Conservation (phyloP, 2,329 filamentous ascomycete genomes). For the Dothistroma pini region DNA sequence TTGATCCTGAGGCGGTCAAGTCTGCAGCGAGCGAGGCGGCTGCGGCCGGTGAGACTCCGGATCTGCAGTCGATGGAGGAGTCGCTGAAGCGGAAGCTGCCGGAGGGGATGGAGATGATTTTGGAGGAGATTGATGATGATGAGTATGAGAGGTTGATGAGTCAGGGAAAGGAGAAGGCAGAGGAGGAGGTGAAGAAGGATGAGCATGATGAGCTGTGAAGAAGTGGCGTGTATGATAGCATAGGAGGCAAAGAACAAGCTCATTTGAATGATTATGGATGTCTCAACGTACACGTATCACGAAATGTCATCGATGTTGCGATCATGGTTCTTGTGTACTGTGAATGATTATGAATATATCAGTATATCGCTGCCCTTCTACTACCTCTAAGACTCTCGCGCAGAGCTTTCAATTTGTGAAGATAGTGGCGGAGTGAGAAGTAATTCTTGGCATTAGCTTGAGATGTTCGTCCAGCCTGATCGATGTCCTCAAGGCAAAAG, state of each 20-base stretch:
- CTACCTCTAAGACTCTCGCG: no score
- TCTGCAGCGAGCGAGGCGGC: slow-evolving; percentile 15
- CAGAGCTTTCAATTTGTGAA: no score
- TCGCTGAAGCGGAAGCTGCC: slow-evolving; percentile 28
- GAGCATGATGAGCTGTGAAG: slow-evolving; percentile 32
- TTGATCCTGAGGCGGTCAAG: slow-evolving; percentile 17
- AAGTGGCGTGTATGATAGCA: not conserved
- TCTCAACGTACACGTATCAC: not conserved
- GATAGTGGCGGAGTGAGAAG: no score
- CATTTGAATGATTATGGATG: not conserved
- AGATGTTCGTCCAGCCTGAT: no score
- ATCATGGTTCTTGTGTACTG: no score
- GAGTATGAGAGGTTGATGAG: slow-evolving; percentile 33
- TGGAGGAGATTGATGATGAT: slow-evolving; percentile 36
- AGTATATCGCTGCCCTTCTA: no score
- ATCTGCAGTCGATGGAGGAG: slow-evolving; percentile 22
- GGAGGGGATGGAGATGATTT: slow-evolving; percentile 32
- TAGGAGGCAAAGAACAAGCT: not conserved
- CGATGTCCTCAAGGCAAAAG: no score
- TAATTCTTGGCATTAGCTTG: no score
- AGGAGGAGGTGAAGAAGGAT: slow-evolving; percentile 9
- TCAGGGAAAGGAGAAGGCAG: slow-evolving; percentile 18
- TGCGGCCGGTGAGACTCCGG: slow-evolving; percentile 5
- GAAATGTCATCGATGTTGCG: no score
- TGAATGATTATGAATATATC: no score